Conservation (phyloP, 495 filamentous ascomycete species). For the Penicillium maclennaniae region DNA sequence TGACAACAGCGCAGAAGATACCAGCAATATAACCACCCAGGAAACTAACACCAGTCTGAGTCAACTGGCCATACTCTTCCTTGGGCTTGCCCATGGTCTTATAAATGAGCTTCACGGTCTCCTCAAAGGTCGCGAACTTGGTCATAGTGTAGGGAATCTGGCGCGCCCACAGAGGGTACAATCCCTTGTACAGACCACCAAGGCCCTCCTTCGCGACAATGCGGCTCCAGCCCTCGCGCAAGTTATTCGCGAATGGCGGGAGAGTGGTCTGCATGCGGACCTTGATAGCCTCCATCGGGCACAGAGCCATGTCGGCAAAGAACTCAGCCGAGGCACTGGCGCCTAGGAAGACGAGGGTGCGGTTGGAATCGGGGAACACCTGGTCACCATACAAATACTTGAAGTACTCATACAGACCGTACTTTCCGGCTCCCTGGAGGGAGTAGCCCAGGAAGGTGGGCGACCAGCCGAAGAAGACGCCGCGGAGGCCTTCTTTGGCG, state of each 20-base stretch:
- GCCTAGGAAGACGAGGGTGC: conserved; percentile 61
- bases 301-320: conserved; percentile 64
- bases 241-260: conserved; percentile 57
- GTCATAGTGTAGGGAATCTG: conserved; percentile 77
- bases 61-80: conserved; percentile 55
- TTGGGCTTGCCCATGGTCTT: conserved; percentile 60
- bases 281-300: conserved; percentile 68
- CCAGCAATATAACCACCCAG: conserved; percentile 69
- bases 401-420: conserved; percentile 74
- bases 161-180: conserved; percentile 66
- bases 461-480: conserved; percentile 69
- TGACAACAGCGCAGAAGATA: conserved; percentile 63
- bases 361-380: conserved; percentile 57
- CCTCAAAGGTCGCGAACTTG: conserved; percentile 73
- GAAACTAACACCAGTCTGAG: conserved; percentile 68
- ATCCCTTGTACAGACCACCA: conserved; percentile 61
- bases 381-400: conserved; percentile 66
- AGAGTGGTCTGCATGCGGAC: conserved; percentile 70
- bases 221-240: conserved; percentile 62
- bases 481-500: conserved; percentile 60
- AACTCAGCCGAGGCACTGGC: conserved; percentile 66
- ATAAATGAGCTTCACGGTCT: conserved; percentile 62
- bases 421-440: conserved; percentile 73
- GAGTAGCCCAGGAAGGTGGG: conserved; percentile 69
- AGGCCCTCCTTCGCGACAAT: conserved; percentile 57